These are phyloP conservation scores for Dictyostelium purpureum DNA, from an alignment of 78 protist genomes.

Conservation along the genomic window DNA sequence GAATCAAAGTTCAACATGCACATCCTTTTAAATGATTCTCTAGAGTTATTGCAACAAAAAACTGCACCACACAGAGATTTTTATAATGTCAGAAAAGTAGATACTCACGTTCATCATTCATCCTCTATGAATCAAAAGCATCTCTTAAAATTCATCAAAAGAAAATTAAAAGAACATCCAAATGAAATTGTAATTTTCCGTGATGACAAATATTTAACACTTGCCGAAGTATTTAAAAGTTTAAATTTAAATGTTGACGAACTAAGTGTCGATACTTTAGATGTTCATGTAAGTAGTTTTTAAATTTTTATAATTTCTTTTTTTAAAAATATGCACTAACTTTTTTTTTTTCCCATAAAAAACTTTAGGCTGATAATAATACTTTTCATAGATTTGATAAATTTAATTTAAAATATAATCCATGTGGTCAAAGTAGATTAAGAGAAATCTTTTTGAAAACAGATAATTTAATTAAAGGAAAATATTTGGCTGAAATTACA, in stretches of 20 bases:
- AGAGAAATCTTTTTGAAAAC: conserved; percentile 98
- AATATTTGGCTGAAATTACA: conserved; percentile 96
- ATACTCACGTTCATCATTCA: conserved; percentile 97
- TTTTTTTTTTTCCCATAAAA: neutral
- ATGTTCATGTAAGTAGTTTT: conserved; percentile 90
- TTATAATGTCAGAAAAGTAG: conserved; percentile 97
- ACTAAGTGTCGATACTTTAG: conserved; percentile 94
- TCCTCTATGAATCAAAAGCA: conserved; percentile 97
- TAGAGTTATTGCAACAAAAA: conserved; percentile 63
- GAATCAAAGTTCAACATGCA: conserved; percentile 79
- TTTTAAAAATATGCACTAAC: neutral
- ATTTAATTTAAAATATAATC: conserved; percentile 97
- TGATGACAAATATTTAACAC: conserved; percentile 90
- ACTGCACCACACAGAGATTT: conserved; percentile 95
- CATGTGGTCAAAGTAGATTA: conserved; percentile 89
- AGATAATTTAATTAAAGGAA: conserved; percentile 93
- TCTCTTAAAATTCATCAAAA: conserved; percentile 96
- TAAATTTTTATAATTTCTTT: neutral
- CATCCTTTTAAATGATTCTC: conserved; percentile 68
- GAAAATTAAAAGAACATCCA: conserved; percentile 78
- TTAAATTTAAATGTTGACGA: conserved; percentile 81
- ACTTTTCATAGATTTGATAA: conserved; percentile 94
- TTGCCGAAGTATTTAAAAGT: conserved; percentile 88
- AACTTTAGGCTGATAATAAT: conserved; percentile 68
- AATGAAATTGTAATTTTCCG: conserved; percentile 80